A percentile compares a stretch with the other conserved stretches of the same genome.
These are phyloP conservation scores for Candida multigemmis DNA, from an alignment of 805 yeast genomes.

Conservation along the genomic window DNA sequence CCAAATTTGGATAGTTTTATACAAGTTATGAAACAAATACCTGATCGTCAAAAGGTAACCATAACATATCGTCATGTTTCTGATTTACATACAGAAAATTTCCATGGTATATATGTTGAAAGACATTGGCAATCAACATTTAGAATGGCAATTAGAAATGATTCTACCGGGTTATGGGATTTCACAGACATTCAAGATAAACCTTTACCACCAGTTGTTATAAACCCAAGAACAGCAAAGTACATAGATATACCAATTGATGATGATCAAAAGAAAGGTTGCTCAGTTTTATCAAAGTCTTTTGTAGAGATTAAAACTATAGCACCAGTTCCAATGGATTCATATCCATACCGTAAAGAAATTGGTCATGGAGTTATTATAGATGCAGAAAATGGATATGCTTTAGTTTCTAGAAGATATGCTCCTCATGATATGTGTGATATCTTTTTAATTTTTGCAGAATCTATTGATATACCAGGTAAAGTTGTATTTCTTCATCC, in stretches of 20 bases:
- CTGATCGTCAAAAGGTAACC: conserved; percentile 67
- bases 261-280: conserved; percentile 28
- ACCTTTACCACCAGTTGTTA: conserved; percentile 46
- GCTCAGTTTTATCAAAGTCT: conserved; percentile 52
- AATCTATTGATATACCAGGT: conserved; percentile 73
- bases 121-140: conserved; percentile 79
- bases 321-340: conserved; percentile 67
- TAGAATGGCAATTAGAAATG: conserved; percentile 56
- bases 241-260: conserved; percentile 62
- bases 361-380: conserved; percentile 72
- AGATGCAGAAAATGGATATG: conserved; percentile 74
- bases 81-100: conserved; percentile 67
- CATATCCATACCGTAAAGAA: conserved; percentile 53
- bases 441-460: conserved; percentile 72
- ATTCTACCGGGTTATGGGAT: conserved; percentile 49
- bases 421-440: conserved; percentile 83
- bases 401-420: conserved; percentile 64
- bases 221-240: conserved; percentile 55
- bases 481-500: conserved; percentile 81
- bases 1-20: conserved; percentile 70
- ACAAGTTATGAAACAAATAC: conserved; percentile 67
- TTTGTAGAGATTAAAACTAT: conserved; percentile 63
- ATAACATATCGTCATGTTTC: conserved; percentile 68
- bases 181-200: conserved; percentile 45
- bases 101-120: conserved; percentile 63